These are phyloP conservation scores for Blastocystis sp. DNA, from an alignment of 352 stramenopile genomes.

Conservation along the genomic window DNA sequence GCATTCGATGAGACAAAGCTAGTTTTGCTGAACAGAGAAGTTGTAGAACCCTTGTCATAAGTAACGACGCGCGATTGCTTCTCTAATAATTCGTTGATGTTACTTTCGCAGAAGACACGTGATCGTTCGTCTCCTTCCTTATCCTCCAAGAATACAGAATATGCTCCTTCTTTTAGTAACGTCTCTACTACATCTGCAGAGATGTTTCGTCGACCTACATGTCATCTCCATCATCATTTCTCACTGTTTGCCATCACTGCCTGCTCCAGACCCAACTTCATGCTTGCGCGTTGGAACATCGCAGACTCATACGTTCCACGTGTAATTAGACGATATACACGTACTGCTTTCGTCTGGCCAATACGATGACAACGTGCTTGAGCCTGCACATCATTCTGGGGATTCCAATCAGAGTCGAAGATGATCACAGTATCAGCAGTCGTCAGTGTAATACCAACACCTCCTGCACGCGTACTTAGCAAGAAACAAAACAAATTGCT, in stretches of 20 bases:
- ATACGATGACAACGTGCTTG: slow-evolving; percentile 83
- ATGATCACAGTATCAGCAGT: slow-evolving; percentile 98
- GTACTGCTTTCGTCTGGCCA: slow-evolving; percentile 72
- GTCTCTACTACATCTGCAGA: slow-evolving; percentile 84
- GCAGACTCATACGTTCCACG: slow-evolving; percentile 97
- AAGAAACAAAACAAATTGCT: slow-evolving; percentile 96
- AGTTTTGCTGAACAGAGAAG: slow-evolving; percentile 63
- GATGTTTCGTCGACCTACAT: slow-evolving; percentile 57
- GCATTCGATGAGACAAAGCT: slow-evolving; percentile 63
- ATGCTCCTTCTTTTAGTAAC: slow-evolving; percentile 92
- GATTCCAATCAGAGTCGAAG: slow-evolving; percentile 98
- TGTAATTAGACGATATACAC: slow-evolving; percentile 89
- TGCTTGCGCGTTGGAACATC: slow-evolving; percentile 96
- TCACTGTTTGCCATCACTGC: slow-evolving; percentile 89
- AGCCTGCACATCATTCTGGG: slow-evolving; percentile 84
- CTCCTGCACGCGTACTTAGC: slow-evolving; percentile 90
- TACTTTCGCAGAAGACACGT: slow-evolving; percentile 82
- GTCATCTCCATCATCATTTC: slow-evolving; percentile 67
- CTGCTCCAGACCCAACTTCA: slow-evolving; percentile 97
- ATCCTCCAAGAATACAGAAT: slow-evolving; percentile 86
- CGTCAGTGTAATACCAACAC: slow-evolving; percentile 94
- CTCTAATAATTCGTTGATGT: slow-evolving; percentile 86
- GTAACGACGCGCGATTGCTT: slow-evolving; percentile 61
- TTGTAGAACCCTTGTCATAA: neutral
- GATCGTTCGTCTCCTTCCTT: slow-evolving; percentile 88